Evolutionary conservation across 306 rosid species (phyloP), one percentile per base, ranked within the genome.

Genomic region (Quercus berberidifolia): DNA sequence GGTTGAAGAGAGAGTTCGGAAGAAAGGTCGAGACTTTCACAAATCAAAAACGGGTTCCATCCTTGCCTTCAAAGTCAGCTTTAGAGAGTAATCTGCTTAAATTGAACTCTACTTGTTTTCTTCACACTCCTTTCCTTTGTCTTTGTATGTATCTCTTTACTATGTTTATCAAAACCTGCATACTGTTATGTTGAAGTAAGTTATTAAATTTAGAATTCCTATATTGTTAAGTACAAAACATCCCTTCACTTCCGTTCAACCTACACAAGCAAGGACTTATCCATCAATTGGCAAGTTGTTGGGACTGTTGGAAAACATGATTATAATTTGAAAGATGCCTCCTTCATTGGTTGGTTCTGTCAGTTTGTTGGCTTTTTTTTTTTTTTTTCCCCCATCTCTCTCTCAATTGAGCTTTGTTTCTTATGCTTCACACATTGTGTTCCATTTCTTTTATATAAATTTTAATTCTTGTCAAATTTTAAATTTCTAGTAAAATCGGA

Each of bases 11-110:
- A 88, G 99, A 81, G 91, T 92, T 62, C 90, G 92, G 75, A 83
- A 51, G 75, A 92, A 95, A 87, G 99, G 97, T 43, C 87, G 74
- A 84, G 94, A 95, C 74, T 91, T 95, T 79, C 52, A 62, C 11
- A 92, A 87, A 83, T 95, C 99, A 10, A 85, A 92, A 82, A 87
- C 98, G 18, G 99, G 98, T 81, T 95, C 94, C 30, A 80, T 92
- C 23, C 87, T 92, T 83, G 92, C 99, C 83, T 86, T 85, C 96
- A 95, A 95, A 95, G 99, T 95, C 91, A 83, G 83, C 87, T 95
- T 95, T 79, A 89, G 99, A 95, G 92, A 95, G 98, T 94, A 86
- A 81, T 52, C 25, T 81, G 14, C 78, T 33, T 78, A 26, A 79
- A 43, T 41, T 17, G 51, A 49, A 55, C 68, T n/a, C 18, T 69